Percentiles rank a stretch among this genome's conserved stretches.
Evolutionary conservation across 2,329 filamentous ascomycete genomes (phyloP).

Genomic region (Ceratocystis lukuohia): DNA sequence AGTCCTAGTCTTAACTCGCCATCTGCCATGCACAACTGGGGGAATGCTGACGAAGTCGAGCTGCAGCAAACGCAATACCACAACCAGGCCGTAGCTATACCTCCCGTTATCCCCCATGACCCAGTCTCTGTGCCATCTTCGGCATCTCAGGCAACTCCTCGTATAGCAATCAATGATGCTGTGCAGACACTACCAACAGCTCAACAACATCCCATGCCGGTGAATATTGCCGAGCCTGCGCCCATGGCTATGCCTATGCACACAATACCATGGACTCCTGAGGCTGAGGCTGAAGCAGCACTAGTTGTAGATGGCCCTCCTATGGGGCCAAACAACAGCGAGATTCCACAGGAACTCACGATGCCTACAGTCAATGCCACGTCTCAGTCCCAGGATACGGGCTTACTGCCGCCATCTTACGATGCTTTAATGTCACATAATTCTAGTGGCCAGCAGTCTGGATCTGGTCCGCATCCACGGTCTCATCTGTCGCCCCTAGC

Average conservation of each 20-base stretch:
- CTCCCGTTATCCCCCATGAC: background rate
- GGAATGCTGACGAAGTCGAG: background rate
- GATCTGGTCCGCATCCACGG: background rate
- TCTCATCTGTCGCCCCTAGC: background rate
- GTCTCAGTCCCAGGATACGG: background rate
- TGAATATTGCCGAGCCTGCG: background rate
- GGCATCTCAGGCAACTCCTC: background rate
- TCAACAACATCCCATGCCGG: background rate
- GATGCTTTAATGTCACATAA: conserved; percentile 14
- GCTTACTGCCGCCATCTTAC: conserved; percentile 16
- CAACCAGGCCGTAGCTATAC: background rate
- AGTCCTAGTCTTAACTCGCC: background rate
- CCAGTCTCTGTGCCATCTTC: background rate
- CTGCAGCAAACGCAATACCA: background rate
- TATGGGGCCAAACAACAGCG: conserved; percentile 18
- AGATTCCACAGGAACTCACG: conserved; percentile 16
- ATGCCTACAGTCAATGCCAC: conserved; percentile 7
- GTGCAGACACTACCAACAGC: background rate
- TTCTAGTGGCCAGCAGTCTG: background rate
- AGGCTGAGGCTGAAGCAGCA: conserved; percentile 17
- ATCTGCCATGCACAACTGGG: background rate
- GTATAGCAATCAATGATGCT: background rate
- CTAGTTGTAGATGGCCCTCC: conserved; percentile 17
- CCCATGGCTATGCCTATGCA: background rate
- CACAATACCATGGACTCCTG: conserved; percentile 13